A percentile compares a stretch with the other conserved stretches of the same genome.
Evolutionary conservation across 2,329 filamentous ascomycete species (phyloP).

Genomic region (Colletotrichum trifolii): DNA sequence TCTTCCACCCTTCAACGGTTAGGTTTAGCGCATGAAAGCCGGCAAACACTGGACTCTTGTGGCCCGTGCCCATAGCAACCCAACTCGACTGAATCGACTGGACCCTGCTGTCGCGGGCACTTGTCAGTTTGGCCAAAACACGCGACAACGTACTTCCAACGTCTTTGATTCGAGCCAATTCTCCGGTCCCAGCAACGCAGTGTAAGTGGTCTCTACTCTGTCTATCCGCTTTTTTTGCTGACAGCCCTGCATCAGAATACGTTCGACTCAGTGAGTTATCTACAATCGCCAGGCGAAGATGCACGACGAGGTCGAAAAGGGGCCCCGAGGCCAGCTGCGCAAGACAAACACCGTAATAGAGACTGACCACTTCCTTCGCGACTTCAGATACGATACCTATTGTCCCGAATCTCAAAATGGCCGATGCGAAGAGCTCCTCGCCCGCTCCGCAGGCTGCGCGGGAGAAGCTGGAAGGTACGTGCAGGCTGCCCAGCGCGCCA

Average conservation of each 20-base stretch:
- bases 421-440: conserved; percentile 52
- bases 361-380: conserved; percentile 9
- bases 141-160: conserved; percentile 18
- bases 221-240: neutral
- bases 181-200: neutral
- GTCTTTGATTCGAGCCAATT: conserved; percentile 1
- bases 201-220: conserved; percentile 2
- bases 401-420: conserved; percentile 44
- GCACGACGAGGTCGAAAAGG: conserved; percentile 19
- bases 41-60: conserved; percentile 9
- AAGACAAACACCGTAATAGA: conserved; percentile 3
- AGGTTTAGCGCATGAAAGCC: conserved; percentile 3
- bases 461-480: conserved; percentile 81
- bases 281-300: neutral
- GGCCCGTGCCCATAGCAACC: conserved; percentile 29
- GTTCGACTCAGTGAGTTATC: conserved; percentile 18
- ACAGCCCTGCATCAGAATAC: neutral
- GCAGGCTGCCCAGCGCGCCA: conserved; percentile 4
- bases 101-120: conserved; percentile 15
- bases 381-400: neutral
- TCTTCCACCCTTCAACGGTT: conserved; percentile 17
- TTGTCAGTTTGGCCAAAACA: conserved; percentile 28
- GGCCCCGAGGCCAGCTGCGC: neutral
- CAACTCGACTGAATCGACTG: conserved; percentile 27
- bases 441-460: conserved; percentile 68